Evolutionary conservation across 2,329 filamentous ascomycete species (phyloP).

Genomic region (Ascochyta pisi): DNA sequence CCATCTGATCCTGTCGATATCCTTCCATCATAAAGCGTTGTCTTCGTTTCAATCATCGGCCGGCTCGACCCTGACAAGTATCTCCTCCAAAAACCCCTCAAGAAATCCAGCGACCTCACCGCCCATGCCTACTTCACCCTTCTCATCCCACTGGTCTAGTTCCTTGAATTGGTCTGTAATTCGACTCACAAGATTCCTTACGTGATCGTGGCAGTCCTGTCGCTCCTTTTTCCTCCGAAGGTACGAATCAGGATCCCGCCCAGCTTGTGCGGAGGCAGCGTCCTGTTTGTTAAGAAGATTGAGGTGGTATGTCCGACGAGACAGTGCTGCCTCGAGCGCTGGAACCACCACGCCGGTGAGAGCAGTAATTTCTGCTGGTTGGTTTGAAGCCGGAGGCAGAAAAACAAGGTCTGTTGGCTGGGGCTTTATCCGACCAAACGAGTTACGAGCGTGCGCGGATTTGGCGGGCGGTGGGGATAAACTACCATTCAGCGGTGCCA

Average conservation of each 20-base stretch:
- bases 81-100: constrained; percentile 91
- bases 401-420: constrained; percentile 24
- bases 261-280: constrained; percentile 52
- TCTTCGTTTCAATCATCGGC: constrained; percentile 65
- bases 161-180: constrained; percentile 84
- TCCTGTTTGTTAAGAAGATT: constrained; percentile 55
- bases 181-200: constrained; percentile 82
- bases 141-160: constrained; percentile 86
- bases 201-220: constrained; percentile 77
- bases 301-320: constrained; percentile 71
- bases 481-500: background rate
- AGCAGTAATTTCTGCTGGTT: constrained; percentile 77
- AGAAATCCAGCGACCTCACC: constrained; percentile 87
- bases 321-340: constrained; percentile 87
- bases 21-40: background rate
- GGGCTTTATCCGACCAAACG: constrained; percentile 40
- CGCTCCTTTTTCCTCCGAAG: constrained; percentile 44
- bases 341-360: constrained; percentile 91
- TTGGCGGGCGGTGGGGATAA: constrained; percentile 21
- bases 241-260: constrained; percentile 64
- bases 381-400: constrained; percentile 53
- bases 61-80: constrained; percentile 89
- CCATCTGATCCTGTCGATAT: background rate
- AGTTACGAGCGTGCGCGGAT: constrained; percentile 34
- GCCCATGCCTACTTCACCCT: constrained; percentile 91